These are phyloP conservation scores for Penicillium palitans DNA, from an alignment of 2,329 filamentous ascomycete species.

Conservation along the genomic window DNA sequence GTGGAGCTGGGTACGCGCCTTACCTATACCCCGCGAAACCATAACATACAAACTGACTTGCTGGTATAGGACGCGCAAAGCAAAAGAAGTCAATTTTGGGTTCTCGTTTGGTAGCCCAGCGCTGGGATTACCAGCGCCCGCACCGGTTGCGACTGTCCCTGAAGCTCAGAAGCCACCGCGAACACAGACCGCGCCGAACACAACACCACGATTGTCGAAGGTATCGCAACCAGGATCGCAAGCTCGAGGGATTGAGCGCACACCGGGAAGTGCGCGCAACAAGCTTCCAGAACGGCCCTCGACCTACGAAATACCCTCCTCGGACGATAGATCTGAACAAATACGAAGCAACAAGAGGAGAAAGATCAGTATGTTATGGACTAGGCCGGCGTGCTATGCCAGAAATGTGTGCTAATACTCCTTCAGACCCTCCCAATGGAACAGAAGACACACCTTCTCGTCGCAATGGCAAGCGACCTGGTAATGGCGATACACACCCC, in stretches of 20 bases:
- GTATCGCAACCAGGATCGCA: conserved; percentile 20
- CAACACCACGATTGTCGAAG: conserved; percentile 18
- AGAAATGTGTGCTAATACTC: conserved; percentile 11
- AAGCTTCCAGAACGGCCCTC: conserved; percentile 34
- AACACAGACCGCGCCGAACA: conserved; percentile 14
- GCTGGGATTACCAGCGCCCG: conserved; percentile 25
- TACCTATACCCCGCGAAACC: conserved; percentile 27
- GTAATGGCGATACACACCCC: not conserved
- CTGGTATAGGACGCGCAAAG: conserved; percentile 46
- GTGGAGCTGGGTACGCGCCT: conserved; percentile 55
- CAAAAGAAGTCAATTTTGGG: conserved; percentile 52
- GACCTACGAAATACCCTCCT: conserved; percentile 39
- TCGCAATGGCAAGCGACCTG: not conserved
- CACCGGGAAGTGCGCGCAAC: conserved; percentile 37
- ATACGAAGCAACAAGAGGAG: conserved; percentile 35
- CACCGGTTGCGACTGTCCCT: conserved; percentile 24
- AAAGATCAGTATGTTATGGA: conserved; percentile 33
- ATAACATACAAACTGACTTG: conserved; percentile 25
- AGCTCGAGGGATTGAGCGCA: conserved; percentile 17
- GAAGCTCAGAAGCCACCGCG: conserved; percentile 22
- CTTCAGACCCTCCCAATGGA: conserved; percentile 17
- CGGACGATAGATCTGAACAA: conserved; percentile 31
- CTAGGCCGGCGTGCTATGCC: not conserved
- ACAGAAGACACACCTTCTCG: conserved; percentile 8
- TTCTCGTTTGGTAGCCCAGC: conserved; percentile 47